A percentile compares a stretch with the other conserved stretches of the same genome.
Evolutionary conservation across 2,329 filamentous ascomycete species (phyloP).

Genomic region (Mollisiaceae sp.): DNA sequence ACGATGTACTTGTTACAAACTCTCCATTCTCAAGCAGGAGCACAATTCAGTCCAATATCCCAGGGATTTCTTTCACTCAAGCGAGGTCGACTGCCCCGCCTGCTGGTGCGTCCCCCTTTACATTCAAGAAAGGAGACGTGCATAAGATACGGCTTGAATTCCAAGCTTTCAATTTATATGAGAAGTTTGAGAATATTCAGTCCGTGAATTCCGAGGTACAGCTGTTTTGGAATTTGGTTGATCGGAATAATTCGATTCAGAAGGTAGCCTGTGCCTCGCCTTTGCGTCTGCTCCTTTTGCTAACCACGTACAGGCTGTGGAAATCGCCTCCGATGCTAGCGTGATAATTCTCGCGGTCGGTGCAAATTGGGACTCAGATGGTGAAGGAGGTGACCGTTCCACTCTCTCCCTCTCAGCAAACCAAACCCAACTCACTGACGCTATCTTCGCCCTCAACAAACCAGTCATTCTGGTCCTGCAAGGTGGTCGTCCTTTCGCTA

Average conservation of each 20-base stretch:
- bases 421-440: conserved; percentile 46
- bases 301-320: conserved; percentile 41
- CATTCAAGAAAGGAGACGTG: conserved; percentile 42
- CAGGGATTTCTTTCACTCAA: conserved; percentile 45
- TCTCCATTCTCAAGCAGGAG: conserved; percentile 36
- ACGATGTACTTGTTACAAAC: conserved; percentile 42
- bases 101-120: conserved; percentile 46
- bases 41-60: conserved; percentile 50
- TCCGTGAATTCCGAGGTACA: conserved; percentile 50
- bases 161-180: conserved; percentile 48
- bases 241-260: conserved; percentile 39
- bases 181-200: conserved; percentile 47
- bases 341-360: conserved; percentile 48
- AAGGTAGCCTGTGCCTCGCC: conserved; percentile 10
- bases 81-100: conserved; percentile 46
- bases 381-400: conserved; percentile 49
- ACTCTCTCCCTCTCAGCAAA: conserved; percentile 45
- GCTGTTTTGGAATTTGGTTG: conserved; percentile 53
- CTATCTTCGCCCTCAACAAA: conserved; percentile 47
- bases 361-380: conserved; percentile 52
- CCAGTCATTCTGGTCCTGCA: conserved; percentile 50
- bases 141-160: conserved; percentile 50
- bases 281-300: not conserved
- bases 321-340: conserved; percentile 45
- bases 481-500: conserved; percentile 49